Percentiles rank a stretch among this genome's conserved stretches.
phyloP scores from a whole-genome alignment of 2,329 filamentous ascomycete species.

The Trichoderma polysporum region DNA sequence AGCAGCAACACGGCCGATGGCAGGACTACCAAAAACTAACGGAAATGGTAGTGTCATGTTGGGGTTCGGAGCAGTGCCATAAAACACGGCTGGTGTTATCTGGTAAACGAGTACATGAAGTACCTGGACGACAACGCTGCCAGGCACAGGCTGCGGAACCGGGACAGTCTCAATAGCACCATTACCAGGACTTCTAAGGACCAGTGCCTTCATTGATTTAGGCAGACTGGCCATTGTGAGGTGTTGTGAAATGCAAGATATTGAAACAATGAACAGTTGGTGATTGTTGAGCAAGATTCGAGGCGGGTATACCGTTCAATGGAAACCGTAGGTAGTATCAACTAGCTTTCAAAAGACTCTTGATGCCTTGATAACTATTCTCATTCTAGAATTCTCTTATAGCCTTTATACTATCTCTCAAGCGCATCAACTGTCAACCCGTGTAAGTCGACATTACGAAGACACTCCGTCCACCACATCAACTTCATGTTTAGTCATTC shows the following conservation, averaged over 20 bases:
- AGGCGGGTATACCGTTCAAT: too few species aligned
- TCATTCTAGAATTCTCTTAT: not conserved
- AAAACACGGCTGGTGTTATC: slow-evolving; percentile 27
- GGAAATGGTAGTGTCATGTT: slow-evolving; percentile 30
- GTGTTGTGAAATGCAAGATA: not conserved
- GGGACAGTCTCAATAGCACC: slow-evolving; percentile 22
- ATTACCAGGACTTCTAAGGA: not conserved
- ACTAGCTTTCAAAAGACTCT: not conserved
- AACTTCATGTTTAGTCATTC: not conserved
- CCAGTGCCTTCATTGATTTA: slow-evolving; percentile 23
- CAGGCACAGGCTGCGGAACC: slow-evolving; percentile 24
- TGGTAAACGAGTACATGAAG: slow-evolving; percentile 30
- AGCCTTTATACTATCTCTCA: not conserved
- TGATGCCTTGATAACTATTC: not conserved
- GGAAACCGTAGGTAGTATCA: not conserved
- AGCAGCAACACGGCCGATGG: slow-evolving; percentile 38
- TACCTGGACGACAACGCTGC: slow-evolving; percentile 27
- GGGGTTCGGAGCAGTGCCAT: slow-evolving; percentile 10
- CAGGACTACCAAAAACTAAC: slow-evolving; percentile 35
- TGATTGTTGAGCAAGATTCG: not conserved
- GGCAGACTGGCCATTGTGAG: slow-evolving; percentile 25
- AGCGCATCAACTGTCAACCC: not conserved
- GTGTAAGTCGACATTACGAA: not conserved
- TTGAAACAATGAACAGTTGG: not conserved
- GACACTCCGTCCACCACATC: not conserved